phyloP scores from a whole-genome alignment of 352 stramenopile genomes.

The Blastocystis sp. region DNA sequence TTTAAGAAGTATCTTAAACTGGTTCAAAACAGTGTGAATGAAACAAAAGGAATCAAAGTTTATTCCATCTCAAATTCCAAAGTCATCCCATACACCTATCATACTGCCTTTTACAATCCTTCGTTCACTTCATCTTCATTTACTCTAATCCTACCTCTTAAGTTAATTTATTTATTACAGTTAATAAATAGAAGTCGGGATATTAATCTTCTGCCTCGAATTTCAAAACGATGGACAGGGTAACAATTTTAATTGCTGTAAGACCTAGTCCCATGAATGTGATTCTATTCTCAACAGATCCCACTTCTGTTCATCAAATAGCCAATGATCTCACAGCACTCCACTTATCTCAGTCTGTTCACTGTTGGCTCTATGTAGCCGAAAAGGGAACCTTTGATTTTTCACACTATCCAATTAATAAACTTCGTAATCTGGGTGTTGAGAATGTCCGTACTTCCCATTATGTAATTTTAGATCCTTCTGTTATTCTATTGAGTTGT shows the following conservation, averaged over 20 bases:
- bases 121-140: not conserved
- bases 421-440: slow-evolving; percentile 38
- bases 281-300: not conserved
- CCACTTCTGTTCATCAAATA: too few species aligned
- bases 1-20: not conserved
- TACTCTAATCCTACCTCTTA: not conserved
- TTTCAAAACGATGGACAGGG: not conserved
- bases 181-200: not conserved
- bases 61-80: not conserved
- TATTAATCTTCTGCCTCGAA: not conserved
- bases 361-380: not conserved
- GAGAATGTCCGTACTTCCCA: not conserved
- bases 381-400: not conserved
- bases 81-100: not conserved
- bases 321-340: too few species aligned
- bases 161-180: not conserved
- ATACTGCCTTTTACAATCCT: not conserved
- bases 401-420: slow-evolving; percentile 65
- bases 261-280: not conserved
- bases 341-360: not conserved
- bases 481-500: too few species aligned
- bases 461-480: slow-evolving; percentile 8
- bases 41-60: not conserved
- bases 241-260: not conserved
- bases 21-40: not conserved